Base-by-base conservation (phyloP, 2,329 filamentous ascomycete species). In the Aspergillus sp. region DNA sequence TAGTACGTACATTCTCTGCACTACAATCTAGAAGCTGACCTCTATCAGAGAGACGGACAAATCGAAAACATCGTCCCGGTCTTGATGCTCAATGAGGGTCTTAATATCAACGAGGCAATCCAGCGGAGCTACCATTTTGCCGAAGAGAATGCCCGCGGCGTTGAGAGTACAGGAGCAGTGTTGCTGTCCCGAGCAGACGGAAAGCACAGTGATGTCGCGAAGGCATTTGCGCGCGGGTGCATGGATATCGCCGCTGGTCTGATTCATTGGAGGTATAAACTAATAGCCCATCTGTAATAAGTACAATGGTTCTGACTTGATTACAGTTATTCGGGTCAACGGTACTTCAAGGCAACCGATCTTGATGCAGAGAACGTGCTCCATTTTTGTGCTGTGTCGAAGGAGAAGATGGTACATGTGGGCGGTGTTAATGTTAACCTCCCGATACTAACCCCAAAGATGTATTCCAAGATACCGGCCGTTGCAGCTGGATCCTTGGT, bases 231-330 rank as follows among this genome's bases (percentile, higher is more conserved):
- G 7, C 41, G 55, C 25, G 61, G 57, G 2, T 64, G 61, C 31
- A 57, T 30, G 34, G 55, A 63, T 38, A 31, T 63, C 19, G 53
- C 46, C 23, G 54, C 57, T 57, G 61, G 57, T 15, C 31, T 63
- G 1, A 54, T 48, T 9, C 47, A 64, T 45, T 64, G 61, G 57
- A 61, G 58, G 61, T 63, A 60, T 22, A 55, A 49, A 23, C 19
- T 19, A 19, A 19, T 19, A 19, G 2, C 19, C 19, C 19, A 19
- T 19, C 19, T 19, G 19, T 19, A 19, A 19, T 19, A 19, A 19
- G 19, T 19, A 19, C 19, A 9, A 34, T 7, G 31, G 4, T 17
- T 57, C 45, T 49, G 22, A 34, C 8, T 34, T 50, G 4, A 23
- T 17, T 9, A 25, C n/a, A 60, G 57, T 25, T 60, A 60, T 54